A percentile compares a stretch with the other conserved stretches of the same genome.
These are phyloP conservation scores for Candida golubevii DNA, from an alignment of 805 yeast species.

Conservation along the genomic window DNA sequence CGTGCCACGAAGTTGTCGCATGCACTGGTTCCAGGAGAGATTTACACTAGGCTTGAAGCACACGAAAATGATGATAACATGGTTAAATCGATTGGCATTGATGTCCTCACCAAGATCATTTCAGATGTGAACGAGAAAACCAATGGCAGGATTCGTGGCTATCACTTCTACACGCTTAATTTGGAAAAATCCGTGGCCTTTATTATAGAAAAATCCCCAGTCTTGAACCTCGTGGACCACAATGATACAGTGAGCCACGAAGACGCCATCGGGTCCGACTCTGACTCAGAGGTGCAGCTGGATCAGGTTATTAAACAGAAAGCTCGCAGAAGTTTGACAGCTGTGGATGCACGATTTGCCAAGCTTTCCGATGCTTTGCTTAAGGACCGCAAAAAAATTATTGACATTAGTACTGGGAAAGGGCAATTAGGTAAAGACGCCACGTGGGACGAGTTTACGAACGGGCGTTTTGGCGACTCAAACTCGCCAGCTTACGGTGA, in stretches of 20 bases:
- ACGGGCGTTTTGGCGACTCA: constrained; percentile 93
- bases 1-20: constrained; percentile 88
- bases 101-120: constrained; percentile 60
- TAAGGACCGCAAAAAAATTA: constrained; percentile 48
- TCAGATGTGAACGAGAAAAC: constrained; percentile 51
- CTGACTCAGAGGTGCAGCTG: constrained; percentile 29
- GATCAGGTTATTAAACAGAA: not conserved
- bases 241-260: constrained; percentile 21
- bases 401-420: constrained; percentile 79
- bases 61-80: constrained; percentile 64
- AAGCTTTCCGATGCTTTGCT: constrained; percentile 25
- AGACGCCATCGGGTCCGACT: constrained; percentile 39
- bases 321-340: constrained; percentile 28
- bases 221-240: constrained; percentile 40
- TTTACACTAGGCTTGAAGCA: constrained; percentile 53
- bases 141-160: constrained; percentile 62
- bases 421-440: constrained; percentile 86
- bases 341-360: constrained; percentile 26
- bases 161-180: constrained; percentile 90
- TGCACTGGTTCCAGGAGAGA: constrained; percentile 67
- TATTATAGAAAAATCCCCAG: constrained; percentile 59
- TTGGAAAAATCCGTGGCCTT: constrained; percentile 90
- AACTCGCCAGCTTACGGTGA: constrained; percentile 97
- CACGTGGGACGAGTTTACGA: constrained; percentile 96
- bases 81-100: constrained; percentile 81